These are phyloP conservation scores for Diaporthe sp. DNA, from an alignment of 2,329 filamentous ascomycete species.

Conservation along the genomic window DNA sequence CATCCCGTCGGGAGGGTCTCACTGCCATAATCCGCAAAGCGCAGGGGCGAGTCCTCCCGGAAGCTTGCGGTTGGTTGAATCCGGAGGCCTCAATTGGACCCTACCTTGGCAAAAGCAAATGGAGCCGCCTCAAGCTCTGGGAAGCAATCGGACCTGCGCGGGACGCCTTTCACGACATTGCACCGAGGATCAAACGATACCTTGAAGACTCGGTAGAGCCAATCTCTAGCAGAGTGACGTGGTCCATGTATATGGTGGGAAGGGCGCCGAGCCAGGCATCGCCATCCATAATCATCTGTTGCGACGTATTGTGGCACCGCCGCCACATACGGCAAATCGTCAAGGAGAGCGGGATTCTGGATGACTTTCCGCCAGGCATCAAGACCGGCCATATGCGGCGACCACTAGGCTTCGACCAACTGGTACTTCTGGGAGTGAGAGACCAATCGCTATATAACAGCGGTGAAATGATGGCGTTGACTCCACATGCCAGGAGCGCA, in stretches of 20 bases:
- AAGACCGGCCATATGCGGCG: background rate
- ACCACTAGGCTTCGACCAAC: background rate
- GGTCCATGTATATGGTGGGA: constrained; percentile 27
- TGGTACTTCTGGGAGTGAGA: background rate
- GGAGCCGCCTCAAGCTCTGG: background rate
- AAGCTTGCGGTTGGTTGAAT: background rate
- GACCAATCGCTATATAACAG: background rate
- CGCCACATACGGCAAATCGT: background rate
- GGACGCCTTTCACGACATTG: background rate
- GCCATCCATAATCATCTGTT: constrained; percentile 26
- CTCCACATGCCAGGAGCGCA: background rate
- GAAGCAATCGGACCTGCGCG: constrained; percentile 20
- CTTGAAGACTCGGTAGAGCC: constrained; percentile 2
- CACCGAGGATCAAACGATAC: background rate
- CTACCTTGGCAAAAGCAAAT: background rate
- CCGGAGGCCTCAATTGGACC: constrained; percentile 2
- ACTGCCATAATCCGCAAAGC: background rate
- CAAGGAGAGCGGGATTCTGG: background rate
- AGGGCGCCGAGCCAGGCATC: background rate
- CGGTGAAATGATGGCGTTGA: background rate
- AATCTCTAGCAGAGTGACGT: background rate
- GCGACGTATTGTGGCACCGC: background rate
- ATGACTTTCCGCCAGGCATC: constrained; percentile 8
- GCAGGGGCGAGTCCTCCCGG: background rate
- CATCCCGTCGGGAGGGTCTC: background rate